Base-by-base conservation (phyloP, 345 rosid species). In the Capsella bursapastoris region DNA sequence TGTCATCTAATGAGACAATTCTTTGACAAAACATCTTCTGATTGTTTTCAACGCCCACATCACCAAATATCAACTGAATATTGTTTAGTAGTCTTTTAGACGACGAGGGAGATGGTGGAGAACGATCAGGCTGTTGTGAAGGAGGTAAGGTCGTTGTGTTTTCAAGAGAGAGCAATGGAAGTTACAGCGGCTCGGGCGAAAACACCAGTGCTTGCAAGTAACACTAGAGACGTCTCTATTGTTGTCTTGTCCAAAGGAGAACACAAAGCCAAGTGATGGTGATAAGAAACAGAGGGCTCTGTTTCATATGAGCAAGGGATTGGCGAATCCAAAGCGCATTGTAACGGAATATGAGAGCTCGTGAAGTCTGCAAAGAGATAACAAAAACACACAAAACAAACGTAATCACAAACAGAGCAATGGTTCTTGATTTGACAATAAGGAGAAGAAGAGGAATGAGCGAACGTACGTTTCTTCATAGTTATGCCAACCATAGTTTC, bases 211-310 rank as follows among this genome's bases (percentile, higher is more conserved):
- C 78, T 90, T 25, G 96, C 65, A 34, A 93, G 84, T 51, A 89
- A 31, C 18, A 16, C 18, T 16, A 57, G 74, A 85, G 2, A 88
- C 58, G 32, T 93, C 97, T 79, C 86, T 93, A 8, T 52, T 75
- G 75, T 91, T 89, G 83, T 93, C 98, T 79, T 89, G 79, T 7
- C 94, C 96, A 13, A 89, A 91, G 1, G 98, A 91, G 89, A 69
- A 88, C n/a, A 91, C 62, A 82, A 88, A 91, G 10, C 89, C 85
- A 77, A 88, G 60, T 41, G 86, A 47, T 7, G 93, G 88, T 68
- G 84, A 79, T 34, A 67, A 57, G 79, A 84, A 63, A 80, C 79
- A 53, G 86, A 88, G 37, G 85, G 75, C 38, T 79, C 75, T 44
- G 59, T 15, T 44, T 45, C 70, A 6, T 72, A 53, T 70, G 68